Base-by-base conservation (phyloP, 1,284 basidiomycete genomes). In the Trichosporon faecale region DNA sequence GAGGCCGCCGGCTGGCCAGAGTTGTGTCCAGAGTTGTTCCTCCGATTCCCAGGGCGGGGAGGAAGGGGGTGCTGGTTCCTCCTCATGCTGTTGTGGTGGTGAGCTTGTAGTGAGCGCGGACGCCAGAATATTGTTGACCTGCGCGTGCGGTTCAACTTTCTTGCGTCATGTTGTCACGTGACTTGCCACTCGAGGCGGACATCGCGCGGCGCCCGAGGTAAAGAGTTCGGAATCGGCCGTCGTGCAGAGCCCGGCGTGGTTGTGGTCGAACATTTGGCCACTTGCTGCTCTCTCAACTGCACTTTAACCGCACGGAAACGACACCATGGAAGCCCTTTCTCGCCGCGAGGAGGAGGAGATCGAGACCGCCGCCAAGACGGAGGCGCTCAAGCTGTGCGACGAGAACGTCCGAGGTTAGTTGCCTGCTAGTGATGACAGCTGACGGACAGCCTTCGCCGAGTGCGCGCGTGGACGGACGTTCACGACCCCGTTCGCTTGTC, bases 401-500 rank as follows among this genome's bases (percentile, higher is more conserved):
- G 76, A 85, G 0, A 73, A 91, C 2, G 91, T 95, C 4, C 90
- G 89, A 88, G 90, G 93, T 90, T 75, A 67, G 80, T 65, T 31
- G 16, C 3, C 7, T 23, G n/a, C 7, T 5, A 3, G 6, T 16
- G 21, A 16, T 2, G 21, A n/a, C n/a, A n/a, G n/a, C 68, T 69
- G 40, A 69, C 49, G 8, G 55, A 5, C 79, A 95, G 94, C 88
- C 44, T 96, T 95, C 78, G 93, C 93, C 23, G 87, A 89, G 23
- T 96, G 94, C 80, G 89, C 91, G 0, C 86, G 87, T 61, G 93
- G 93, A 7, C 88, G 93, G 18, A 93, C 91, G 1, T 84, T 96
- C 70, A 91, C 92, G 2, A 89, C 94, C 27, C 90, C 90, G 11
- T 96, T 93, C 90, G 88, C 89, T 35, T 96, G 94, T 79, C 88